Evolutionary conservation across 805 yeast genomes (phyloP), one percentile per base, ranked within the genome.

Genomic region (Cyberlindnera euphorbiae): DNA sequence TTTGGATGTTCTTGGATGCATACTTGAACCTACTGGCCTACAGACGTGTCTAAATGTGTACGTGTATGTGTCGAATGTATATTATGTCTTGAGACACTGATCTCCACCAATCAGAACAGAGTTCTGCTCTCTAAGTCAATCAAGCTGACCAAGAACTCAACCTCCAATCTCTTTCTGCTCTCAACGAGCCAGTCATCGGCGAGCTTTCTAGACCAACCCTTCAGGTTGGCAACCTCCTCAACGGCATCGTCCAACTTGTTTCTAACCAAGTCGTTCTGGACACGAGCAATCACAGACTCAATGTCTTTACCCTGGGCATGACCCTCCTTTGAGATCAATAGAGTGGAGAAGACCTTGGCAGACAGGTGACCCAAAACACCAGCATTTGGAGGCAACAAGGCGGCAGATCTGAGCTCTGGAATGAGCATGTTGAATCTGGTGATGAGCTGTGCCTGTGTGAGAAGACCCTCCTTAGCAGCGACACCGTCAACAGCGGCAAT

Each of bases 131-230:
- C 93, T 34, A 79, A 61, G 43, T 81, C 86, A 44, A 84, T 67
- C 47, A 82, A 62, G 39, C 73, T 77, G 41, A 86, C 70, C 57
- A 90, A 68, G 53, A 88, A 80, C 64, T 88, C 90, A 25, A 85
- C 75, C 66, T 90, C 97, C 46, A 88, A 67, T 59, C 94, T 82
- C 67, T 79, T 82, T 69, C 97, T 79, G 32, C 93, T 87, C 59
- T 87, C 95, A 21, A 67, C 66, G 23, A 93, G 76, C 97, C 97
- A 93, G 58, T 87, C 96, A 50, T 78, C 77, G 26, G 97, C 93
- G 50, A 93, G 71, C 56, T 75, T 75, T 71, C 94, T 80, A 25
- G 93, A 76, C 96, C 96, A 86, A 27, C 97, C 97, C 62, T 85
- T 83, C 62, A 93, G 72, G 46, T 77, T 73, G 45, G 94, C 81